phyloP scores from a whole-genome alignment of 2,329 filamentous ascomycete genomes.

The Claviceps africana region DNA sequence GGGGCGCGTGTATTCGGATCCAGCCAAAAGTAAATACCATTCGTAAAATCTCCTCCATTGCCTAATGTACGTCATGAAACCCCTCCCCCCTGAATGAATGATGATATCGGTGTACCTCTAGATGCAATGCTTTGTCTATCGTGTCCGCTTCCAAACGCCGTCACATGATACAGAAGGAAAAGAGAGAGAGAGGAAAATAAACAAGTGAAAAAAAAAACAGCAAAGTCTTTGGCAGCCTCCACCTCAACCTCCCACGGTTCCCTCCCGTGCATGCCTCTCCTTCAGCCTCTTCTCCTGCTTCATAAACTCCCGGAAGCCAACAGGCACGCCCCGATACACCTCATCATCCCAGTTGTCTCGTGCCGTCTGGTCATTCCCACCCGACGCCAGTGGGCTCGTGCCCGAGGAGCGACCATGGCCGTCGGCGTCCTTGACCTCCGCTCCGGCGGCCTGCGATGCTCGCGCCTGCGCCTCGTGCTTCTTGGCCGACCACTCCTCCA shows the following conservation, averaged over 20 bases:
- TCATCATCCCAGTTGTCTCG: slow-evolving; percentile 49
- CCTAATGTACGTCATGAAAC: too few relatives aligned
- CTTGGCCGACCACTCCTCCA: slow-evolving; percentile 72
- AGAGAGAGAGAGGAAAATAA: background rate
- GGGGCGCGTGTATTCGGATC: background rate
- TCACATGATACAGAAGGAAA: too few relatives aligned
- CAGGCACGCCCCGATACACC: slow-evolving; percentile 67
- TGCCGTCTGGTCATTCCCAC: slow-evolving; percentile 24
- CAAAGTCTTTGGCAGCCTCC: background rate
- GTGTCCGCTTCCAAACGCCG: background rate
- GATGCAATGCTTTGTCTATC: background rate
- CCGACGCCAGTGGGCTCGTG: slow-evolving; percentile 41
- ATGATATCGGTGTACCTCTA: background rate
- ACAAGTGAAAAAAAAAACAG: background rate
- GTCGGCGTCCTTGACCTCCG: slow-evolving; percentile 60
- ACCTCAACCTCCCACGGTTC: slow-evolving; percentile 25
- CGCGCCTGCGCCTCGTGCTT: slow-evolving; percentile 48
- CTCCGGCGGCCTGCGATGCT: slow-evolving; percentile 26
- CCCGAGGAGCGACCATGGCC: slow-evolving; percentile 52
- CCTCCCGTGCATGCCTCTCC: slow-evolving; percentile 51
- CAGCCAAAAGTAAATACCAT: background rate
- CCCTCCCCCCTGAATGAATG: background rate
- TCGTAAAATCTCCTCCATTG: background rate
- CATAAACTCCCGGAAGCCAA: slow-evolving; percentile 96
- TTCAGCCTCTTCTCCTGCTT: slow-evolving; percentile 85